phyloP scores from a whole-genome alignment of 2,329 filamentous ascomycete species.

The Dactylonectria estremocensis region DNA sequence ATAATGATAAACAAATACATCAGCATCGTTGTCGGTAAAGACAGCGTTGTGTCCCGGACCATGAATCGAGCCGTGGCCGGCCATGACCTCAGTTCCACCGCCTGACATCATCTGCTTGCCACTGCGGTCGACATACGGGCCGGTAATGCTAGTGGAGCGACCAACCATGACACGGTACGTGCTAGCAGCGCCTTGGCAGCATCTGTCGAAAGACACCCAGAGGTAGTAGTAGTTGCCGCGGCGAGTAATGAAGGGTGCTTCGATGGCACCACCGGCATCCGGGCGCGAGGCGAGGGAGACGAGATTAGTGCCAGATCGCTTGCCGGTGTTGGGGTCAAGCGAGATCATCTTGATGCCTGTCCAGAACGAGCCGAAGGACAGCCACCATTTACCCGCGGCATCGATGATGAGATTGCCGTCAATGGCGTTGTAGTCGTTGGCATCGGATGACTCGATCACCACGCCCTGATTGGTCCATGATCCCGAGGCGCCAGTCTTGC shows the following conservation, averaged over 20 bases:
- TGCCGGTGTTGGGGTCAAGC: slow-evolving; percentile 47
- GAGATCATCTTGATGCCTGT: slow-evolving; percentile 51
- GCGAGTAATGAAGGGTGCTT: slow-evolving; percentile 50
- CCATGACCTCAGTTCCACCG: slow-evolving; percentile 51
- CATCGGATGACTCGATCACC: slow-evolving; percentile 44
- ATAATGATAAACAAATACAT: slow-evolving; percentile 53
- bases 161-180: slow-evolving; percentile 54
- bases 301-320: slow-evolving; percentile 40
- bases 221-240: slow-evolving; percentile 51
- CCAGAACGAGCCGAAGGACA: slow-evolving; percentile 53
- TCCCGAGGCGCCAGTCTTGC: slow-evolving; percentile 48
- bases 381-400: slow-evolving; percentile 49
- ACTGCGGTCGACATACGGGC: slow-evolving; percentile 47
- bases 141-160: slow-evolving; percentile 48
- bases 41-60: slow-evolving; percentile 52
- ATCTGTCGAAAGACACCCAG: slow-evolving; percentile 52
- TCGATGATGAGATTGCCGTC: slow-evolving; percentile 51
- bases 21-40: slow-evolving; percentile 50
- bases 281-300: slow-evolving; percentile 48
- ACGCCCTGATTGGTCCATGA: slow-evolving; percentile 51
- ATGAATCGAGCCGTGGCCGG: slow-evolving; percentile 48
- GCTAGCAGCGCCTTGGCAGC: slow-evolving; percentile 49
- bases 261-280: slow-evolving; percentile 42
- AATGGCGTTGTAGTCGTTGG: slow-evolving; percentile 50
- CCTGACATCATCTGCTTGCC: slow-evolving; percentile 48